A percentile compares a stretch with the other conserved stretches of the same genome.
These are phyloP conservation scores for Pascua guehoae DNA, from an alignment of 1,284 basidiomycete genomes.

Conservation along the genomic window DNA sequence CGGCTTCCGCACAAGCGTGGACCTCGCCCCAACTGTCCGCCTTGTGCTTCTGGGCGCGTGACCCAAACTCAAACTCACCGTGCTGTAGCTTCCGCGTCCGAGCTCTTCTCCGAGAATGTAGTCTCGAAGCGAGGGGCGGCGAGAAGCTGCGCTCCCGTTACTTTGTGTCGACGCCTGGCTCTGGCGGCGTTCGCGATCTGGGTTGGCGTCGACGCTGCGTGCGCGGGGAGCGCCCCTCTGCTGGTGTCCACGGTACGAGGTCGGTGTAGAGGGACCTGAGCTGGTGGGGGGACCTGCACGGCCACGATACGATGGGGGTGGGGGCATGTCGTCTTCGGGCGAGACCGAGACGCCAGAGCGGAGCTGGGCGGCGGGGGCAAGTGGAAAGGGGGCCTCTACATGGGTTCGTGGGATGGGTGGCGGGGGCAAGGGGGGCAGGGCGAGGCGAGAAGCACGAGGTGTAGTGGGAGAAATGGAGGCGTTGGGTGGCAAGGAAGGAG, in stretches of 20 bases:
- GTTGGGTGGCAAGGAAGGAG: slow-evolving; percentile 11
- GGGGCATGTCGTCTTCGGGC: slow-evolving; percentile 7
- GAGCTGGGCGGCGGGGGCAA: too few species aligned
- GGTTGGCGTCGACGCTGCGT: slow-evolving; percentile 1
- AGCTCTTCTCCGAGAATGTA: slow-evolving; percentile 48
- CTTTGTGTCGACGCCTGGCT: slow-evolving; percentile 31
- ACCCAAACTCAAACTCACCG: slow-evolving; percentile 27
- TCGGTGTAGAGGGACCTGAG: not conserved
- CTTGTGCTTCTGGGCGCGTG: too few species aligned
- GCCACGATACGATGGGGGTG: not conserved
- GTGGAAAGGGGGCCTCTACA: too few species aligned
- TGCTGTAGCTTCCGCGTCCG: slow-evolving; percentile 49
- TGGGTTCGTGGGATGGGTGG: not conserved
- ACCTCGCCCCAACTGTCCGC: too few species aligned
- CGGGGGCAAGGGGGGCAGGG: slow-evolving; percentile 2
- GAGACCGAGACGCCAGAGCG: not conserved
- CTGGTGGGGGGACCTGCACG: not conserved
- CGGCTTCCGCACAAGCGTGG: too few species aligned
- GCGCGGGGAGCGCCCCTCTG: not conserved
- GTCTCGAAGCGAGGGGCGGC: slow-evolving; percentile 35
- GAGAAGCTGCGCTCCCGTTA: slow-evolving; percentile 13
- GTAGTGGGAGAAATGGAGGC: slow-evolving; percentile 7
- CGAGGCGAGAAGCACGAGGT: slow-evolving; percentile 4
- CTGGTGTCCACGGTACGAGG: not conserved
- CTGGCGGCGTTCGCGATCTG: slow-evolving; percentile 35